Evolutionary conservation across 73 alveolate species (phyloP).

Genomic region (Tetrahymena elliotti): DNA sequence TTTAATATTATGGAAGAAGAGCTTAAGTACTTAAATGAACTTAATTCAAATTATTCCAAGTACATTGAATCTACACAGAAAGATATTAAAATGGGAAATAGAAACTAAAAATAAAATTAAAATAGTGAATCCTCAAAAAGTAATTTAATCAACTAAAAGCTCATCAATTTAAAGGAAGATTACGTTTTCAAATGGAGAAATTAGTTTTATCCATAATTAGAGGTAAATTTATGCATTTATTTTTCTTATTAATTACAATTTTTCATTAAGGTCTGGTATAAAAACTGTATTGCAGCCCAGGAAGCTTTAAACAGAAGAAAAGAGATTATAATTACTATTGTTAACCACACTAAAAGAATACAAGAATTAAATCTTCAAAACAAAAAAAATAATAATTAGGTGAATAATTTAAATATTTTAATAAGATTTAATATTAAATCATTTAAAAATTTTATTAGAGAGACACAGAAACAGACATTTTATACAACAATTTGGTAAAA

Average conservation of each 20-base stretch:
- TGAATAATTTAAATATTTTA: not conserved
- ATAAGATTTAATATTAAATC: too few species aligned
- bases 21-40: not conserved
- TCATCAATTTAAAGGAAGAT: not conserved
- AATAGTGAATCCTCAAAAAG: not conserved
- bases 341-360: conserved; percentile 11
- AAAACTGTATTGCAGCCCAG: conserved; percentile 15
- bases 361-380: conserved; percentile 16
- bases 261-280: not conserved
- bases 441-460: not conserved
- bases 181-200: not conserved
- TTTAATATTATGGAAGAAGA: not conserved
- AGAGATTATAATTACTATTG: not conserved
- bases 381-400: conserved; percentile 22
- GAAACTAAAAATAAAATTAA: not conserved
- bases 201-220: not conserved
- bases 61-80: not conserved
- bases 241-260: not conserved
- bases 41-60: not conserved
- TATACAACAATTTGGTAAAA: conserved; percentile 14
- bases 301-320: conserved; percentile 34
- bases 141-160: not conserved
- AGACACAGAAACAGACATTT: conserved; percentile 31
- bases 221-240: not conserved
- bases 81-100: not conserved